Evolutionary conservation across 2,329 filamentous ascomycete species (phyloP).

Genomic region (Rasamsonia emersonii): DNA sequence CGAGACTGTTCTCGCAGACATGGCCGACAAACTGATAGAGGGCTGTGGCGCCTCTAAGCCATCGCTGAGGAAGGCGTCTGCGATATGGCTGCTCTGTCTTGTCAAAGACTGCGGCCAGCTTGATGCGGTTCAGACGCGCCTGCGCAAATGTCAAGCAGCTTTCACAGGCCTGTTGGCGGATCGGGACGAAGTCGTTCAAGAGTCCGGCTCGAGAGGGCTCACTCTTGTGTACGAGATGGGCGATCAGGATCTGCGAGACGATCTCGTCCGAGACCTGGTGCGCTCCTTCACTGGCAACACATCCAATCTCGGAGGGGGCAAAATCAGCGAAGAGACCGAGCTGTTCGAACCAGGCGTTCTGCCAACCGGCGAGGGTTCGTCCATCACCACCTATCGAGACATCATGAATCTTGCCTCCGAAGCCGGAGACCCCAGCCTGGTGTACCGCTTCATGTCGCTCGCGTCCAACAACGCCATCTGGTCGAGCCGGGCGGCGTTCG

Average conservation of each 20-base stretch:
- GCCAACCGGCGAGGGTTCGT: conserved; percentile 80
- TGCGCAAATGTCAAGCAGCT: conserved; percentile 72
- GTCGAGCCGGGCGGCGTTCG: conserved; percentile 95
- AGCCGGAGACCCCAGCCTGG: conserved; percentile 88
- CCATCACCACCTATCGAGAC: conserved; percentile 93
- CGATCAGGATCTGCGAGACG: conserved; percentile 67
- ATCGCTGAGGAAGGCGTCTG: conserved; percentile 79
- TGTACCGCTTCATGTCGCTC: conserved; percentile 97
- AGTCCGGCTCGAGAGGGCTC: conserved; percentile 83
- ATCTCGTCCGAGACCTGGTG: conserved; percentile 79
- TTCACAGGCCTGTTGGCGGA: conserved; percentile 85
- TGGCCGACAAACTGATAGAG: conserved; percentile 64
- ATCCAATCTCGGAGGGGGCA: conserved; percentile 57
- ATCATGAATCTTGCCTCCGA: conserved; percentile 94
- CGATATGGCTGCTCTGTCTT: conserved; percentile 88
- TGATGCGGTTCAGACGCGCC: conserved; percentile 60
- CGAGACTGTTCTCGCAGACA: conserved; percentile 38
- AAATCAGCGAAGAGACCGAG: conserved; percentile 83
- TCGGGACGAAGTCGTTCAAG: conserved; percentile 88
- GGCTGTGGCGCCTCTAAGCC: conserved; percentile 83
- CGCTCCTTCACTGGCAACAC: conserved; percentile 68
- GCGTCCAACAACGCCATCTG: conserved; percentile 94
- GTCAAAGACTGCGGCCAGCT: conserved; percentile 83
- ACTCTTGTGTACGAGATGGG: conserved; percentile 93
- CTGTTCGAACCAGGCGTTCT: conserved; percentile 86